Percentiles rank a stretch among this genome's conserved stretches.
These are phyloP conservation scores for Cladosporium phlei DNA, from an alignment of 2,329 filamentous ascomycete genomes.

Conservation along the genomic window DNA sequence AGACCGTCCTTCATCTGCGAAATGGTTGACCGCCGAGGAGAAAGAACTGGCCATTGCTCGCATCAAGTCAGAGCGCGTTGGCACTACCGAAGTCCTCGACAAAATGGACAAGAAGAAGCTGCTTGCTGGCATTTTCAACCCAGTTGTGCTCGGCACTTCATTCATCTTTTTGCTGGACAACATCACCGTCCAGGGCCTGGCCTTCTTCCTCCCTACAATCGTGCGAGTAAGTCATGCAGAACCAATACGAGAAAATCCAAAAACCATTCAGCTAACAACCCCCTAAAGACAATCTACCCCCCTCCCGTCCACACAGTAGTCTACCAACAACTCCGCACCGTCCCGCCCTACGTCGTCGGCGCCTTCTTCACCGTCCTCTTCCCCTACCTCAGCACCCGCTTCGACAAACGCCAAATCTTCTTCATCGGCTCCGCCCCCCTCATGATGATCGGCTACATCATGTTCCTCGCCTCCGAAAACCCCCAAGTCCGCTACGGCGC, in stretches of 20 bases:
- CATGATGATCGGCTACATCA: conserved; percentile 65
- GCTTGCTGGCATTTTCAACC: conserved; percentile 58
- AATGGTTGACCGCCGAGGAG: conserved; percentile 62
- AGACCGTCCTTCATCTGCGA: conserved; percentile 63
- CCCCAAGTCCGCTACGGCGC: conserved; percentile 60
- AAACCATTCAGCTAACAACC: not conserved
- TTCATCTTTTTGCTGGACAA: conserved; percentile 62
- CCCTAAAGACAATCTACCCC: conserved; percentile 58
- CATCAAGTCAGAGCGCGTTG: conserved; percentile 64
- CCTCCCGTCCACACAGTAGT: conserved; percentile 49
- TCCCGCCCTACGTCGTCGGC: conserved; percentile 66
- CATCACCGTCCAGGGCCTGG: conserved; percentile 66
- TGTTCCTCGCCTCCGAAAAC: conserved; percentile 58
- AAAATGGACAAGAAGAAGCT: conserved; percentile 57
- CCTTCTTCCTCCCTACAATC: conserved; percentile 67
- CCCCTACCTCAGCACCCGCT: conserved; percentile 57
- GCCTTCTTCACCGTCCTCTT: conserved; percentile 62
- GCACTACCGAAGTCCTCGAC: conserved; percentile 59
- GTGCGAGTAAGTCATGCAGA: conserved; percentile 37
- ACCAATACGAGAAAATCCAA: not conserved
- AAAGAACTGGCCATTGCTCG: conserved; percentile 62
- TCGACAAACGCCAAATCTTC: conserved; percentile 54
- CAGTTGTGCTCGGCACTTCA: conserved; percentile 54
- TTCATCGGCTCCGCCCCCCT: conserved; percentile 57
- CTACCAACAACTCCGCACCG: conserved; percentile 64